These are phyloP conservation scores for Pneumocystis oryctolagi DNA, from an alignment of 1,139 yeast species.

Conservation along the genomic window DNA sequence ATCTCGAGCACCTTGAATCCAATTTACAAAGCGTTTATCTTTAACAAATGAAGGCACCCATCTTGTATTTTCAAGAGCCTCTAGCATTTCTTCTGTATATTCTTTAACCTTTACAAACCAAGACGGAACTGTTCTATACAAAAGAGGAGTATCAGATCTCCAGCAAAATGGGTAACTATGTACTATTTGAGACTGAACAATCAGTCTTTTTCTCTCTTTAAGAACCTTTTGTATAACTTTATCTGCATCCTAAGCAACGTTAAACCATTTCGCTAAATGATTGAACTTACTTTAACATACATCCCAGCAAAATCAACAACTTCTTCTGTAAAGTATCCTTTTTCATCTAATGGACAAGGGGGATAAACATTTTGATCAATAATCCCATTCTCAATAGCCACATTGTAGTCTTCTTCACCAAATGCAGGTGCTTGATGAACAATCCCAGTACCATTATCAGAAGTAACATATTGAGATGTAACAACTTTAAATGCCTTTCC, in stretches of 20 bases:
- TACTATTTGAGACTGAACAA: conserved; percentile 67
- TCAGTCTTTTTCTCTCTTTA: conserved; percentile 60
- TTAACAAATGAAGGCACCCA: conserved; percentile 91
- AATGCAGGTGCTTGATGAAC: conserved; percentile 98
- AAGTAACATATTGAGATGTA: conserved; percentile 69
- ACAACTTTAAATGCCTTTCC: conserved; percentile 72
- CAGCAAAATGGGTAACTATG: conserved; percentile 99
- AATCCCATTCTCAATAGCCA: conserved; percentile 60
- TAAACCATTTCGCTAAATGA: neutral
- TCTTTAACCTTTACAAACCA: conserved; percentile 92
- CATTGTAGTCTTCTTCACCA: conserved; percentile 96
- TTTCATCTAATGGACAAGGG: conserved; percentile 90
- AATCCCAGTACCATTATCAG: conserved; percentile 96
- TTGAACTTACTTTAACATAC: conserved; percentile 46
- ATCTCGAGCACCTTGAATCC: conserved; percentile 97
- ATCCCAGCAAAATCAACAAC: conserved; percentile 65
- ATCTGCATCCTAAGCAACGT: conserved; percentile 51
- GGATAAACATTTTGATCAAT: conserved; percentile 54
- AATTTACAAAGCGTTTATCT: conserved; percentile 88
- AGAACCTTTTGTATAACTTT: conserved; percentile 71
- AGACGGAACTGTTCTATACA: conserved; percentile 93
- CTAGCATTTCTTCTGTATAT: conserved; percentile 75
- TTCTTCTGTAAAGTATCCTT: conserved; percentile 63
- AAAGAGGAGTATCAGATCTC: conserved; percentile 97
- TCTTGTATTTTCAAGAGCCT: conserved; percentile 67